Percentiles rank a stretch among this genome's conserved stretches.
Evolutionary conservation across 495 filamentous ascomycete genomes (phyloP).

Genomic region (Penicillium crystallinum): DNA sequence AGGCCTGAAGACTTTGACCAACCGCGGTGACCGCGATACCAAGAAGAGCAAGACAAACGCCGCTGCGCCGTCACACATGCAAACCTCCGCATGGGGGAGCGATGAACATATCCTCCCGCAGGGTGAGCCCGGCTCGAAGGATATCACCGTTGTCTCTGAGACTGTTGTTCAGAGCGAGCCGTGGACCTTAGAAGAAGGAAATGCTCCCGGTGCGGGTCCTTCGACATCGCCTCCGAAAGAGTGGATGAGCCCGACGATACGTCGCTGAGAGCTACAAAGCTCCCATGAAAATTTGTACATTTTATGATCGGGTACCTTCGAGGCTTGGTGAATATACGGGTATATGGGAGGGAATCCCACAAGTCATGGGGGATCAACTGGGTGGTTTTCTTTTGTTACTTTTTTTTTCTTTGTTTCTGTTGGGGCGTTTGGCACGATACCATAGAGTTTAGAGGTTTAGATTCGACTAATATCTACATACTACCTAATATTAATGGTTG

Average conservation of each 20-base stretch:
- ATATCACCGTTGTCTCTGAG: conserved; percentile 32
- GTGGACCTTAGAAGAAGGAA: conserved; percentile 3
- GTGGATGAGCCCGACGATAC: conserved; percentile 3
- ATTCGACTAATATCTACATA: too few species aligned
- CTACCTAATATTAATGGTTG: too few species aligned
- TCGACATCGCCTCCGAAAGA: conserved; percentile 12
- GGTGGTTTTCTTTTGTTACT: background rate
- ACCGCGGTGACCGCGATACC: conserved; percentile 2
- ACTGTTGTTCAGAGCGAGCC: conserved; percentile 26
- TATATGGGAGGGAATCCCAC: background rate
- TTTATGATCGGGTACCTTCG: background rate
- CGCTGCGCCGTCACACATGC: conserved; percentile 11
- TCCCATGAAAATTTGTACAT: background rate
- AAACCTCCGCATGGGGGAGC: conserved; percentile 24
- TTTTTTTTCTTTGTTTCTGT: background rate
- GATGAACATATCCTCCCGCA: conserved; percentile 27
- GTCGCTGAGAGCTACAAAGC: background rate
- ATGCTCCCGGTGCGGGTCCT: background rate
- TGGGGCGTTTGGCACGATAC: too few species aligned
- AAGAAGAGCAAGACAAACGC: conserved; percentile 13
- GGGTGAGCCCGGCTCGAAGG: conserved; percentile 7
- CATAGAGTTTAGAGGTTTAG: too few species aligned
- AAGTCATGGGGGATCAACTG: background rate
- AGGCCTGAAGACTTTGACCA: conserved; percentile 12
- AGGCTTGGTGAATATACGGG: background rate